A percentile compares a stretch with the other conserved stretches of the same genome.
These are phyloP conservation scores for Sabuloglossum arenarium DNA, from an alignment of 495 filamentous ascomycete species.

Conservation along the genomic window DNA sequence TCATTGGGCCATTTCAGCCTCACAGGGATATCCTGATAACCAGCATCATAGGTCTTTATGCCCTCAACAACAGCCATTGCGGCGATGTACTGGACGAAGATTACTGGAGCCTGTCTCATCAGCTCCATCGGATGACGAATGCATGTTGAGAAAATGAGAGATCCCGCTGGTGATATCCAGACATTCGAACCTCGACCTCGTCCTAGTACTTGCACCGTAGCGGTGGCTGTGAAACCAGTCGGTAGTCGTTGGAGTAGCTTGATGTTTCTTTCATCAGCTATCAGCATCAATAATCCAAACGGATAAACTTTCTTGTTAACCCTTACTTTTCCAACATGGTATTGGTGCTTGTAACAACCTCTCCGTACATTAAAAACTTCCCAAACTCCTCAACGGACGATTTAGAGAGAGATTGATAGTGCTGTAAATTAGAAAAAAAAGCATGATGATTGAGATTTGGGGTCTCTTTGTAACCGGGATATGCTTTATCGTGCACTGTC, in stretches of 20 bases:
- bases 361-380: constrained; percentile 60
- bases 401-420: constrained; percentile 36
- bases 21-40: constrained; percentile 54
- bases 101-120: constrained; percentile 53
- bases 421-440: constrained; percentile 50
- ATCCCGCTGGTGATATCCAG: constrained; percentile 81
- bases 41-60: constrained; percentile 54
- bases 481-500: constrained; percentile 44
- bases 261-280: constrained; percentile 38
- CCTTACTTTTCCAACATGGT: constrained; percentile 79
- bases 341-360: constrained; percentile 86
- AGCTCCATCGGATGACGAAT: constrained; percentile 60
- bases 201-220: constrained; percentile 83
- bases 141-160: constrained; percentile 69
- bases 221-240: constrained; percentile 67
- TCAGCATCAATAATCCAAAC: background rate
- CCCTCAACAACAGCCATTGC: constrained; percentile 80
- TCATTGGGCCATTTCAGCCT: constrained; percentile 98
- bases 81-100: constrained; percentile 86
- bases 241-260: constrained; percentile 57
- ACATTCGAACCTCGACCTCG: constrained; percentile 81
- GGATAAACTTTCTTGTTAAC: background rate
- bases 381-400: constrained; percentile 36
- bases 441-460: constrained; percentile 75
- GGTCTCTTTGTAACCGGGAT: constrained; percentile 53